These are phyloP conservation scores for Pleurotus pulmonarius DNA, from an alignment of 768 basidiomycete genomes.

Conservation along the genomic window DNA sequence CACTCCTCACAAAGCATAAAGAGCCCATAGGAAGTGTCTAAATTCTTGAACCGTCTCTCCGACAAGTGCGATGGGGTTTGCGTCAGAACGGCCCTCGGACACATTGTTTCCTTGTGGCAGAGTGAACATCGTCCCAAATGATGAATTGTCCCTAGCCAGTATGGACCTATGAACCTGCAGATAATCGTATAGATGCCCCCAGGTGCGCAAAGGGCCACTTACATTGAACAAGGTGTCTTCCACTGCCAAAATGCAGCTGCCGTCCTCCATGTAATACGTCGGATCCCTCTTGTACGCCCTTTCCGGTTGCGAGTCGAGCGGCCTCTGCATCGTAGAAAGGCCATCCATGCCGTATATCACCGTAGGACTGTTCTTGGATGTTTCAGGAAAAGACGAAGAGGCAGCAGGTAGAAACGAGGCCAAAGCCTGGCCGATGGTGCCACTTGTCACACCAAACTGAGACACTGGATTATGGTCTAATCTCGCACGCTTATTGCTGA, in stretches of 20 bases:
- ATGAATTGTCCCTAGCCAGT: conserved; percentile 59
- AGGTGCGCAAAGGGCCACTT: conserved; percentile 14
- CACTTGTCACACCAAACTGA: conserved; percentile 1
- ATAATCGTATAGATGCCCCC: background rate
- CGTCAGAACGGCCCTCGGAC: conserved; percentile 60
- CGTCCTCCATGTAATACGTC: conserved; percentile 63
- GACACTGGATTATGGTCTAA: background rate
- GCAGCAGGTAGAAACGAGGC: background rate
- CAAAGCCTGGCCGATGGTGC: background rate
- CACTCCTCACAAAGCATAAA: conserved; percentile 65
- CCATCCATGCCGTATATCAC: conserved; percentile 13
- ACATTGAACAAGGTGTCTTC: conserved; percentile 69
- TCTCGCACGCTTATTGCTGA: conserved; percentile 8
- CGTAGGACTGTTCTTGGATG: background rate
- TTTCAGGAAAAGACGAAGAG: background rate
- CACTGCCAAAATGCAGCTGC: conserved; percentile 63
- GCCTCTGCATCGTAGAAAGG: background rate
- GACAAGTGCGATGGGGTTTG: conserved; percentile 56
- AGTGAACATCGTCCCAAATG: conserved; percentile 63
- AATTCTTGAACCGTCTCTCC: conserved; percentile 69
- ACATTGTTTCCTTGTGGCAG: conserved; percentile 53
- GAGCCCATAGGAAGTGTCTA: conserved; percentile 67
- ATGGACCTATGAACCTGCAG: conserved; percentile 55
- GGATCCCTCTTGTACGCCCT: conserved; percentile 34
- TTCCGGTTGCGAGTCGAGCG: conserved; percentile 1